Conservation (phyloP, 73 alveolate genomes). For the Paramecium pentaurelia region DNA sequence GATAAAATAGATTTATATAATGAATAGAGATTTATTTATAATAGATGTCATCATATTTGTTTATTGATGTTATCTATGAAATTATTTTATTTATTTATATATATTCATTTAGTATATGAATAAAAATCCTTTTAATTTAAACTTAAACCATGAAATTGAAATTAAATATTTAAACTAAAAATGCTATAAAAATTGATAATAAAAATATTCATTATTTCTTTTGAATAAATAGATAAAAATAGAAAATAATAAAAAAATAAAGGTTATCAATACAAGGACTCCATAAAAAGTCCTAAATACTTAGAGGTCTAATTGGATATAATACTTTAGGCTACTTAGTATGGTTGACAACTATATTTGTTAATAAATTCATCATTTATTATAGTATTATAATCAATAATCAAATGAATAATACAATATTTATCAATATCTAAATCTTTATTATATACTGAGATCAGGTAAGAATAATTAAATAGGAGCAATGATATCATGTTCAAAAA, state of each 20-base stretch:
- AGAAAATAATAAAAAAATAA: slow-evolving; percentile 37
- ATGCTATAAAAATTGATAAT: too few relatives aligned
- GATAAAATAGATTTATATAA: too few relatives aligned
- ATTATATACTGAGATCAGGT: background rate
- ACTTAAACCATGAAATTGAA: too few relatives aligned
- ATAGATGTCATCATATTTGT: too few relatives aligned
- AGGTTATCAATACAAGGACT: slow-evolving; percentile 92
- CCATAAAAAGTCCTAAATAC: slow-evolving; percentile 99
- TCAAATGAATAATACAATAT: background rate
- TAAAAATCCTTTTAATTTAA: too few relatives aligned
- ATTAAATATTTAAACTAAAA: too few relatives aligned
- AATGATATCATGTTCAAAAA: background rate
- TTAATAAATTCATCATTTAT: background rate
- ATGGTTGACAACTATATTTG: slow-evolving; percentile 92
- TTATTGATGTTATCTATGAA: too few relatives aligned
- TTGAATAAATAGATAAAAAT: background rate
- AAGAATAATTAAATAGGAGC: background rate
- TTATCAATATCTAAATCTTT: background rate
- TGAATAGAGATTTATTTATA: too few relatives aligned
- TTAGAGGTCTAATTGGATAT: slow-evolving; percentile 99
- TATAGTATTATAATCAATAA: background rate
- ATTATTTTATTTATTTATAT: too few relatives aligned
- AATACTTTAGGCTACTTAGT: slow-evolving; percentile 96
- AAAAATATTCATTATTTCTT: too few relatives aligned
- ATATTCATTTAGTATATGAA: too few relatives aligned